Base-by-base conservation (phyloP, 2,329 filamentous ascomycete species). In the Hypoxylon sp. region DNA sequence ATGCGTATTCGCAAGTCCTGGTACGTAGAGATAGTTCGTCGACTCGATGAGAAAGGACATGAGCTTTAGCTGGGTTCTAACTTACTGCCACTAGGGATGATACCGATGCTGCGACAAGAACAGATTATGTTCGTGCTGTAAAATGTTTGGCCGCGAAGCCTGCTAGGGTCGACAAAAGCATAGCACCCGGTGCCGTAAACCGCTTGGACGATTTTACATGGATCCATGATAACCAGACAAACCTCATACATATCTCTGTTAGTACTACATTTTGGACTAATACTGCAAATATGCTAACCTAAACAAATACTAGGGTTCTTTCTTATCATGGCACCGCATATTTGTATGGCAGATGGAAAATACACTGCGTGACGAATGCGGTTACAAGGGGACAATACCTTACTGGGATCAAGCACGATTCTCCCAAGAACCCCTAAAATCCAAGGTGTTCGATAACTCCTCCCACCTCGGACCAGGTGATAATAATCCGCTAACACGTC, bases 401-500 rank as follows among this genome's bases (percentile, higher is more conserved):
- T 72, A 72, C 46, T 71, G 66, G 70, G 66, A 70, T 35, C 67
- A 64, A 48, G 61, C 66, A 5, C 68, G 68, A 11, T 72, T 71
- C 42, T 72, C 68, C 13, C 48, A 56, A 29, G 63, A 72, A n/a
- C 68, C 65, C 9, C 19, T 47, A 10, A 35, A 56, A 8, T 71
- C 65, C 8, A 54, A 58, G 24, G 60, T 72, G n/a, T 72, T 65
- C 26, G 66, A 66, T 26, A 68, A 67, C 4, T 54, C 47, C 3
- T n/a, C n/a, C n/a, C 19, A 22, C 19, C 19, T 3, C 19, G 19
- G 19, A 22, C 19, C 19, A 22, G 3, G 19, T 22, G 19, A 22
- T 22, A 3, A 22, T 22, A 22, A 22, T 22, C 19, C 19, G 19
- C 19, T 3, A 22, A 22, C 19, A 3, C 19, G 19, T 3, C 3